A percentile compares a stretch with the other conserved stretches of the same genome.
These are phyloP conservation scores for Phialophora verrucosa DNA, from an alignment of 2,329 filamentous ascomycete species.

Conservation along the genomic window DNA sequence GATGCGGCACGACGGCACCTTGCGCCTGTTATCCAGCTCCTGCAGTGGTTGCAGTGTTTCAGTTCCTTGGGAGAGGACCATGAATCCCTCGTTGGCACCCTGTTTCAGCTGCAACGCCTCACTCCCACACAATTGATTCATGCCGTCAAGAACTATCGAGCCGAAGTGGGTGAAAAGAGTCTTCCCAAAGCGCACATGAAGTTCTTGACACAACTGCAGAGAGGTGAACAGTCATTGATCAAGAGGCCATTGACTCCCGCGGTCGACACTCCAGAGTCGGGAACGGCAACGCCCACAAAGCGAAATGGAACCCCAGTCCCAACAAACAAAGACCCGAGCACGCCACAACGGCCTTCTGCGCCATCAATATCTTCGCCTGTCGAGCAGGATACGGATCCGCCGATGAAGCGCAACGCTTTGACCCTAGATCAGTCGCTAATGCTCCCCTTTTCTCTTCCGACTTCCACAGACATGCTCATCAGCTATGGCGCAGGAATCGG, in stretches of 20 bases:
- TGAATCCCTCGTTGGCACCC: conserved; percentile 83
- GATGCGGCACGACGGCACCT: conserved; percentile 85
- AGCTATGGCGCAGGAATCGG: conserved; percentile 95
- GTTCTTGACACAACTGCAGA: conserved; percentile 80
- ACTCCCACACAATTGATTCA: conserved; percentile 89
- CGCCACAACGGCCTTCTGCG: conserved; percentile 20
- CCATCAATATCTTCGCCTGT: conserved; percentile 32
- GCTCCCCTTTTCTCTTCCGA: conserved; percentile 92
- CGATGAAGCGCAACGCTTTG: conserved; percentile 50
- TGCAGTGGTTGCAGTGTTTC: conserved; percentile 98
- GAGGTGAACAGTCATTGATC: conserved; percentile 62
- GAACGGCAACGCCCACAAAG: conserved; percentile 29
- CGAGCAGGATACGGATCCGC: conserved; percentile 37
- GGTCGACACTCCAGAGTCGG: conserved; percentile 43
- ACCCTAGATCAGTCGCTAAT: conserved; percentile 89
- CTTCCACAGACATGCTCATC: conserved; percentile 95
- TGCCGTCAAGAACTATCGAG: conserved; percentile 87
- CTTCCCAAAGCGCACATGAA: conserved; percentile 87
- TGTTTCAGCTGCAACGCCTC: conserved; percentile 85
- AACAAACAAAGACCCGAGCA: conserved; percentile 30
- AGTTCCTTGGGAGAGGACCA: conserved; percentile 90
- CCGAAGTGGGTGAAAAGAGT: conserved; percentile 93
- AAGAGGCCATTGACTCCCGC: conserved; percentile 58
- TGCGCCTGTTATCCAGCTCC: conserved; percentile 85
- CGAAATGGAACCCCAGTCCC: conserved; percentile 23